phyloP scores from a whole-genome alignment of 1,284 basidiomycete species.

The Trichosporon sp. region DNA sequence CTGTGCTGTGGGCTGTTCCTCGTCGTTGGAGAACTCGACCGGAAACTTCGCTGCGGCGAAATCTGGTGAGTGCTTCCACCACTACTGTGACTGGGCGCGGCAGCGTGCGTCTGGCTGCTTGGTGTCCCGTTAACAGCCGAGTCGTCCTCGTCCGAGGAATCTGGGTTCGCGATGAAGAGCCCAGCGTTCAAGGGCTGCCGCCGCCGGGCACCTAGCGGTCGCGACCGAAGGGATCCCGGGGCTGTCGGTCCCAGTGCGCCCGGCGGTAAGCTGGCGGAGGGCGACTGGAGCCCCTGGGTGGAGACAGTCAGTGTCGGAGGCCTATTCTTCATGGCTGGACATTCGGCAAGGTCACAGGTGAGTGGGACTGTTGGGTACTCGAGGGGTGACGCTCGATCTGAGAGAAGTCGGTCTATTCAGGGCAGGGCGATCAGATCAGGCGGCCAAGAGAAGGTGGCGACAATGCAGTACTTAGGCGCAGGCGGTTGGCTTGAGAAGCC shows the following conservation, averaged over 20 bases:
- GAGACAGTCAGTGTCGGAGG: constrained; percentile 4
- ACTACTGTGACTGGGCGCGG: background rate
- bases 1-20: constrained; percentile 11
- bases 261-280: background rate
- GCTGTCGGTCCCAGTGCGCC: background rate
- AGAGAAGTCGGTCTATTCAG: background rate
- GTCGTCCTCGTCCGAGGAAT: constrained; percentile 2
- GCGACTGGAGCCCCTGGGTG: constrained; percentile 10
- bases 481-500: background rate
- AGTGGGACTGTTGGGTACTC: background rate
- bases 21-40: background rate
- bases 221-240: background rate
- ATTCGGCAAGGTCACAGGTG: background rate
- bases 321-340: constrained; percentile 2
- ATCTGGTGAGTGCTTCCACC: constrained; percentile 5
- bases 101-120: background rate
- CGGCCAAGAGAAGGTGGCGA: constrained; percentile 2
- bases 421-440: background rate
- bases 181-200: constrained; percentile 8
- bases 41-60: constrained; percentile 7
- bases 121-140: background rate
- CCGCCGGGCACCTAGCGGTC: constrained; percentile 1
- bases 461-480: background rate
- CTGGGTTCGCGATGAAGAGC: background rate
- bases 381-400: background rate